Evolutionary conservation across 768 basidiomycete genomes (phyloP).

Genomic region (Fibroporia radiculosa): DNA sequence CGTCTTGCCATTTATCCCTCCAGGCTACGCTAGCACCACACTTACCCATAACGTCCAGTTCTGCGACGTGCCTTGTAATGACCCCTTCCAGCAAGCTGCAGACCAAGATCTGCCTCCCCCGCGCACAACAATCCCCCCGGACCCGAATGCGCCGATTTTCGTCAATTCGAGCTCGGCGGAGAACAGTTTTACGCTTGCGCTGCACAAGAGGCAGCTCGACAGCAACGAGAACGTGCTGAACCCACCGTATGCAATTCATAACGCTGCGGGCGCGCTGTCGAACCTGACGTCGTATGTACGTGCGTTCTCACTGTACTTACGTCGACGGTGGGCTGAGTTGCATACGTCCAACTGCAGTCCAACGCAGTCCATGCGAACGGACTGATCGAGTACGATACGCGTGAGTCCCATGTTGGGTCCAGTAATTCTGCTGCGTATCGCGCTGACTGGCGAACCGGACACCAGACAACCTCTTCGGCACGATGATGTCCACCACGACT

Average conservation of each 20-base stretch:
- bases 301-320: background rate
- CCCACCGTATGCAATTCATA: conserved; percentile 55
- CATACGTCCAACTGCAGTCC: conserved; percentile 11
- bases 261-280: conserved; percentile 43
- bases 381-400: conserved; percentile 50
- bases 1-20: conserved; percentile 12
- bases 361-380: conserved; percentile 48
- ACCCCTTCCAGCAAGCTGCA: conserved; percentile 52
- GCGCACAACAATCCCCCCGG: conserved; percentile 41
- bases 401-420: conserved; percentile 15
- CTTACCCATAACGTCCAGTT: conserved; percentile 42
- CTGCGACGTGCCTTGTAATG: conserved; percentile 51
- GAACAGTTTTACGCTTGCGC: background rate
- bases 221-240: conserved; percentile 31
- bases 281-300: conserved; percentile 48
- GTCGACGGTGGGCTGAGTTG: background rate
- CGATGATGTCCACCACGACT: conserved; percentile 63
- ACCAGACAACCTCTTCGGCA: conserved; percentile 56
- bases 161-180: conserved; percentile 14
- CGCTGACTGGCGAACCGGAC: background rate
- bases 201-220: conserved; percentile 24
- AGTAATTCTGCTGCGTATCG: background rate
- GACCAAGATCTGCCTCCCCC: conserved; percentile 47
- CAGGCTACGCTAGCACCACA: background rate
- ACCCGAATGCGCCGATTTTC: conserved; percentile 48